Evolutionary conservation across 345 rosid genomes (phyloP), one percentile per base, ranked within the genome.

Genomic region (Acer yangbiense): DNA sequence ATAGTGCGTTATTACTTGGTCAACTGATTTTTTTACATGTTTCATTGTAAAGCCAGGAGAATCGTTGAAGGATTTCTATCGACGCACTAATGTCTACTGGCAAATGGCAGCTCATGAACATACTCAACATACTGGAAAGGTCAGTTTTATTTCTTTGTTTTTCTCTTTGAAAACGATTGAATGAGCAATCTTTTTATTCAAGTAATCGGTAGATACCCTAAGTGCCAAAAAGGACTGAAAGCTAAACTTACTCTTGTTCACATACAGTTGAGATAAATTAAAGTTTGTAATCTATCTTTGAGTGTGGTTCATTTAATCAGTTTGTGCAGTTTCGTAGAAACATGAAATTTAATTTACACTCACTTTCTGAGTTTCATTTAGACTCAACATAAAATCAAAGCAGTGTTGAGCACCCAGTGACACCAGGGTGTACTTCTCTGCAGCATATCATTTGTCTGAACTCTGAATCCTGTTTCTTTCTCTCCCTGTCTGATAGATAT

Each of bases 101-200:
- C 99, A 93, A 87, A 93, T 95, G 98, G 99, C 99, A 23, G 98
- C 99, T 54, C 93, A 95, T 68, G 99, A 95, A 79, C 99, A 95
- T 75, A 93, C 99, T 48, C 97, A 93, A 75, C 99, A 95, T 81
- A 95, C 99, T 10, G 99, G 99, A 78, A 95, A 93, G 99, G 99
- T 95, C 43, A 80, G 87, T 74, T 78, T 27, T 48, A 18, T 60
- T 46, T 7, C 18, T 65, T 62, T 20, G 32, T 72, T 57, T 52
- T 60, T 23, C 12, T 48, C 55, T 17, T 14, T 65, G 1, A 1
- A 29, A 52, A 25, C 10, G 4, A 29, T 23, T 32, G 35, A 57
- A 9, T 25, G 62, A n/a, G 55, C 27, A 29, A 73, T 73, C 12
- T 43, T 76, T 75, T 63, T 11, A 64, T 32, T 32, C 63, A 50